Conservation (phyloP, 345 rosid genomes). For the Eucalyptus urophylla region DNA sequence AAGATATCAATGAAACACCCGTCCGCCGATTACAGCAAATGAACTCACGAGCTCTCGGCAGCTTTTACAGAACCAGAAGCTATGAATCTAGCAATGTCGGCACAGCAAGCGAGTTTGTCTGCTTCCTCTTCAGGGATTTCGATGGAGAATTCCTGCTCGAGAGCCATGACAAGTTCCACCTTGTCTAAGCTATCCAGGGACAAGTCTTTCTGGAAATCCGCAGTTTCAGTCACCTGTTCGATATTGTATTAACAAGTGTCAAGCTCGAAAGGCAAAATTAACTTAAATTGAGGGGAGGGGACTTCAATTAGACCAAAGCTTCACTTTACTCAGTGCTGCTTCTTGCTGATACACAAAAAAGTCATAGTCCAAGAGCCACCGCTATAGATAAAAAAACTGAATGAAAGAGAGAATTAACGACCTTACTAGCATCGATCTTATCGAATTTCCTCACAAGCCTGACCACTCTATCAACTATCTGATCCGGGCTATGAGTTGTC, state of each 20-base stretch:
- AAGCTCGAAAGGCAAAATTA: not conserved
- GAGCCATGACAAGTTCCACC: conserved; percentile 64
- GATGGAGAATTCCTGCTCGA: conserved; percentile 52
- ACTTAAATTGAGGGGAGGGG: not conserved
- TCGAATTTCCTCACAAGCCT: conserved; percentile 44
- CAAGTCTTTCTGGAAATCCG: conserved; percentile 54
- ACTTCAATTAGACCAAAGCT: not conserved
- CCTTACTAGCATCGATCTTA: conserved; percentile 45
- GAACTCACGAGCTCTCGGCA: not conserved
- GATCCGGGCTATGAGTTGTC: conserved; percentile 4
- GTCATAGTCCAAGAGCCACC: not conserved
- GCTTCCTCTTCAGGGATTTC: conserved; percentile 59
- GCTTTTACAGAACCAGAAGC: conserved; percentile 15
- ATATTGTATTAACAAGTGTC: not conserved
- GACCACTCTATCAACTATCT: conserved; percentile 27
- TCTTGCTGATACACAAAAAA: not conserved
- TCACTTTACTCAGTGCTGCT: not conserved
- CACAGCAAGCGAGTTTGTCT: conserved; percentile 47
- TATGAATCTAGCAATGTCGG: conserved; percentile 43
- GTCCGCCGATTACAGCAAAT: not conserved
- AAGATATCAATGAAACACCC: not conserved
- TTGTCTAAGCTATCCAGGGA: conserved; percentile 54
- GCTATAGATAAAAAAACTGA: not conserved
- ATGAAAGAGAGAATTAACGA: not conserved
- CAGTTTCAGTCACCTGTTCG: conserved; percentile 40